Percentiles rank a stretch among this genome's conserved stretches.
Evolutionary conservation across 2,329 filamentous ascomycete genomes (phyloP).

Genomic region (Hypomyces perniciosus): DNA sequence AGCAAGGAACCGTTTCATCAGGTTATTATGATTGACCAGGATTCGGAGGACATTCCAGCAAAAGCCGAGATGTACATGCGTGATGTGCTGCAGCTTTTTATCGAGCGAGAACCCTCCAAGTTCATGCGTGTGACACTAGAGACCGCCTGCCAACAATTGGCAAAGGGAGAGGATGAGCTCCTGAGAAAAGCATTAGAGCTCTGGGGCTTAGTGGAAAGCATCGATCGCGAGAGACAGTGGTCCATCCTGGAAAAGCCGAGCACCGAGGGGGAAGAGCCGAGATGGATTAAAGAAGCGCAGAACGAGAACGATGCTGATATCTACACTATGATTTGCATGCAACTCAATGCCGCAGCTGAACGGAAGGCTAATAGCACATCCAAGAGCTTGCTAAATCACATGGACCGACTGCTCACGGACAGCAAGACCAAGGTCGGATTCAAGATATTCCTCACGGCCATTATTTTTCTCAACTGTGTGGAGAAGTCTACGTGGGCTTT

Average conservation of each 20-base stretch:
- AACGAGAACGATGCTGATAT: conserved; percentile 47
- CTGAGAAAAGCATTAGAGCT: conserved; percentile 55
- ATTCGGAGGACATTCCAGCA: conserved; percentile 52
- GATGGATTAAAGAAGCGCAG: conserved; percentile 44
- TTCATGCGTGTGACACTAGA: conserved; percentile 55
- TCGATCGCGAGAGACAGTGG: conserved; percentile 60
- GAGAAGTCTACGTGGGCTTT: conserved; percentile 66
- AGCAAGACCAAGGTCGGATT: conserved; percentile 55
- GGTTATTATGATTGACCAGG: conserved; percentile 54
- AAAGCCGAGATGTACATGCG: conserved; percentile 58
- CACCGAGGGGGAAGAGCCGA: conserved; percentile 33
- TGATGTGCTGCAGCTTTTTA: conserved; percentile 50
- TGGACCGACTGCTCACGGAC: conserved; percentile 56
- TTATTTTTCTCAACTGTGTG: conserved; percentile 59
- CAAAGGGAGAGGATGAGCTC: conserved; percentile 47
- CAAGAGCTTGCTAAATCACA: conserved; percentile 50
- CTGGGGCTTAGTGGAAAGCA: conserved; percentile 60
- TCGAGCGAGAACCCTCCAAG: conserved; percentile 52
- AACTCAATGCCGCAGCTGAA: conserved; percentile 59
- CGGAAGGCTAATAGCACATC: conserved; percentile 56
- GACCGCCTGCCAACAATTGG: conserved; percentile 41
- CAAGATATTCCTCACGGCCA: conserved; percentile 54
- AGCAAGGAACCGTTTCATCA: conserved; percentile 30
- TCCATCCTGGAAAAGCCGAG: conserved; percentile 45
- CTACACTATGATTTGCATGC: conserved; percentile 57